Base-by-base conservation (phyloP, 1,139 yeast species). In the Diutina scorzettiae region DNA sequence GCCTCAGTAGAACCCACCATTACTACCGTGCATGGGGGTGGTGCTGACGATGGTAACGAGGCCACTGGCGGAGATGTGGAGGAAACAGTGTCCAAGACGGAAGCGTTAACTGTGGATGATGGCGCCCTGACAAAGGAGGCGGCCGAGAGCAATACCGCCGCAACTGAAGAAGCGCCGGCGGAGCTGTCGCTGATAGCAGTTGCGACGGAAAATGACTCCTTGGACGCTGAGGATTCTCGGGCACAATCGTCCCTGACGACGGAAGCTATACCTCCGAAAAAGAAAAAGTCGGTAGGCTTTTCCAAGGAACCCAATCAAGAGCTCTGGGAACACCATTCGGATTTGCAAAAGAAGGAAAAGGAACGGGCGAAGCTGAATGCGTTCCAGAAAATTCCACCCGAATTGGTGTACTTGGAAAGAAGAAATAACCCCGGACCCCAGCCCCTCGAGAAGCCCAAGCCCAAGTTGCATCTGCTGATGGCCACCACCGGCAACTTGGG, bases 311-410 rank as follows among this genome's bases (percentile, higher is more conserved):
- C 72, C 1, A 56, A 49, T 33, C 66, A 64, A 45, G 70, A 65
- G 30, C 52, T 67, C 16, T 48, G 53, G 41, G 61, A 61, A 29
- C 70, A 64, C 46, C 72, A 65, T 45, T 49, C 54, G 27, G 47
- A 49, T 14, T 45, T 64, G 27, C 55, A 55, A 32, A 44, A 52
- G 32, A 56, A 53, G 16, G 62, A 63, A 41, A 50, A 58, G 42
- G 60, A 57, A 28, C 52, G 53, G 43, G 44, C 49, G 31, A 53
- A 59, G 46, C 50, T 58, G 28, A 60, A 60, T 44, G 62, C 68
- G 2, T 69, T 69, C 54, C 71, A 68, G 41, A 57, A 53, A 44
- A 56, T 66, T n/a, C 73, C 74, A 0, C 64, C 71, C 1, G 73
- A 69, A 49, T 60, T 69, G 41, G 58, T 66, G 4, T 64, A 69